Base-by-base conservation (phyloP, 257 asterid species). In the Forsythia suspensa region DNA sequence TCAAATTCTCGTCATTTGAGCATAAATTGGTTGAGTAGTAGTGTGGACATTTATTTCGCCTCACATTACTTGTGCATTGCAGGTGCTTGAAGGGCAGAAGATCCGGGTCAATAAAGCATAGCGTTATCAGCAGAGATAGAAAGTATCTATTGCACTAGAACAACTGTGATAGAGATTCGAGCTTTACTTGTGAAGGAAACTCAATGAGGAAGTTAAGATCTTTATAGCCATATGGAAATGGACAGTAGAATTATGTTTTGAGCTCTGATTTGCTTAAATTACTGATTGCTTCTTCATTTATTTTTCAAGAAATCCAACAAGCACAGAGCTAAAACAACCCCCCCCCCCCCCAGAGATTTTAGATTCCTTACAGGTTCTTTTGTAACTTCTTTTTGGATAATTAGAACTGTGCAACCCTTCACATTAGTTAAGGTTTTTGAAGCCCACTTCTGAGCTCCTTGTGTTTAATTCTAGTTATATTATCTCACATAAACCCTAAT, bases 31-130 rank as follows among this genome's bases (percentile, higher is more conserved):
- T 78, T 72, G 6, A 40, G 72, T 29, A 13, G 21, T 67, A 67
- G 65, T 36, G 18, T 44, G 5, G 15, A 20, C 34, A 65, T n/a
- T 75, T n/a, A 5, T 24, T 4, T 24, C 38, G 48, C 59, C 74
- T 73, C 13, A 52, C 42, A n/a, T 51, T 52, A 21, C 39, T 37
- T 61, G 43, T 59, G 43, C 12, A 11, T 73, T 86, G 81, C 97
- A 94, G 98, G 84, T 91, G 72, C 97, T 94, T 68, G 97, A 92
- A 74, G 97, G 98, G 52, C 96, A 92, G 91, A 89, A 90, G 81
- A 85, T 94, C 78, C 97, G 98, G 8, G 97, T 94, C 76, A 92
- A 94, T 77, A 94, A 90, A 84, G 97, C 97, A 24, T 90, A 87
- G 84, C 77, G 39, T 21, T 8, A 40, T 15, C 68, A 8, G 74